These are phyloP conservation scores for Vickermania ingenoplastis DNA, from an alignment of 208 protist genomes.

Conservation along the genomic window DNA sequence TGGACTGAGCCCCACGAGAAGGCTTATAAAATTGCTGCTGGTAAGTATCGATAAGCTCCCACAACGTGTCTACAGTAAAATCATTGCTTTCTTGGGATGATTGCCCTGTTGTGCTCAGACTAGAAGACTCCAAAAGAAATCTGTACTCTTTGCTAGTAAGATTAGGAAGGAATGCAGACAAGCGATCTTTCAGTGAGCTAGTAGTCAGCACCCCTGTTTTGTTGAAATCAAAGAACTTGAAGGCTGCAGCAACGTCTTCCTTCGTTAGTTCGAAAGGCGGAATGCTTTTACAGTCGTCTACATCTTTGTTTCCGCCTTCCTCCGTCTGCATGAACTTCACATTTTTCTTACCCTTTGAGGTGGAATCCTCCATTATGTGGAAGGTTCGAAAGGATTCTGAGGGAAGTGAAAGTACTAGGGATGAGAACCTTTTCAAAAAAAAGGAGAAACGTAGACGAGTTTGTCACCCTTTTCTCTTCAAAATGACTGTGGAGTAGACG, in stretches of 20 bases:
- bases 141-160: constrained; percentile 90
- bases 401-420: no score
- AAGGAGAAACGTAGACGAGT: no score
- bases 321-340: neutral
- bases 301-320: neutral
- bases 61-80: constrained; percentile 78
- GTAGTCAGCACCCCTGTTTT: constrained; percentile 73
- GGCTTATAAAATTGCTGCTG: constrained; percentile 28
- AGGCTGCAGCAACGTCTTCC: constrained; percentile 85
- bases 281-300: neutral
- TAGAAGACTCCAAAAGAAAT: constrained; percentile 67
- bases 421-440: no score
- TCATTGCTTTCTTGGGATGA: constrained; percentile 9
- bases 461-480: no score
- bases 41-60: constrained; percentile 79
- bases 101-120: neutral
- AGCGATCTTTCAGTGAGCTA: constrained; percentile 74
- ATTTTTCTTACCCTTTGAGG: neutral
- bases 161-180: constrained; percentile 89
- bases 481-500: no score
- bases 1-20: neutral
- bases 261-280: constrained; percentile 39
- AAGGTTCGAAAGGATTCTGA: no score
- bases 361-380: neutral
- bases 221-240: constrained; percentile 88